Conservation (phyloP, 805 yeast genomes). For the Candida qinlingensis region DNA sequence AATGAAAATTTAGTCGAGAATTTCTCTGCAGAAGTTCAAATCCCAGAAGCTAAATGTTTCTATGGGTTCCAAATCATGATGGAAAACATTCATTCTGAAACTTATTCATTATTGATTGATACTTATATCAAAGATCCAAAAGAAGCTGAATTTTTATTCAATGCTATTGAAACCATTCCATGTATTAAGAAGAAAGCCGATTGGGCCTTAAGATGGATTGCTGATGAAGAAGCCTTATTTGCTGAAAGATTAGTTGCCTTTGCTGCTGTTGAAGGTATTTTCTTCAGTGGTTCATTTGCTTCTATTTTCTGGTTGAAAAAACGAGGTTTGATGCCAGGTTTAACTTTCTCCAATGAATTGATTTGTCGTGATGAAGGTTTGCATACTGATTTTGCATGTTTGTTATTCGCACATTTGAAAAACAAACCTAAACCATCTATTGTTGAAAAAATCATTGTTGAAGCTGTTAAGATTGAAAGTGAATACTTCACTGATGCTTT, state of each 20-base stretch:
- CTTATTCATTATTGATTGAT: slow-evolving; percentile 91
- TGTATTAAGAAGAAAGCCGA: slow-evolving; percentile 96
- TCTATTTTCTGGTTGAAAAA: slow-evolving; percentile 98
- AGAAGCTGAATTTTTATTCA: slow-evolving; percentile 85
- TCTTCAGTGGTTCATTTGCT: slow-evolving; percentile 97
- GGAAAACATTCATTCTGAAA: slow-evolving; percentile 98
- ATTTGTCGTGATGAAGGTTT: slow-evolving; percentile 98
- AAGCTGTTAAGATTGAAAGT: slow-evolving; percentile 93
- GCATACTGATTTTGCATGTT: slow-evolving; percentile 97
- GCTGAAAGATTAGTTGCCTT: slow-evolving; percentile 97
- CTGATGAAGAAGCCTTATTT: slow-evolving; percentile 79
- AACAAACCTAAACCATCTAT: slow-evolving; percentile 79
- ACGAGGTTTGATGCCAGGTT: slow-evolving; percentile 98
- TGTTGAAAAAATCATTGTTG: slow-evolving; percentile 83
- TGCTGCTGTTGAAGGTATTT: slow-evolving; percentile 98
- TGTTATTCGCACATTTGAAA: slow-evolving; percentile 86
- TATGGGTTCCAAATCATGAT: slow-evolving; percentile 99
- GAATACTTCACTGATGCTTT: slow-evolving; percentile 93
- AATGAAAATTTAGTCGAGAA: slow-evolving; percentile 97
- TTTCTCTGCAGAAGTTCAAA: slow-evolving; percentile 94
- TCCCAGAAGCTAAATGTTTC: slow-evolving; percentile 97
- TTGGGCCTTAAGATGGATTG: slow-evolving; percentile 98
- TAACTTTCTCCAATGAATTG: slow-evolving; percentile 95
- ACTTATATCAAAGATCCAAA: slow-evolving; percentile 94
- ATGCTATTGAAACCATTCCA: slow-evolving; percentile 95